These are phyloP conservation scores for Ophiostoma pallidulum DNA, from an alignment of 2,329 filamentous ascomycete species.

Conservation along the genomic window DNA sequence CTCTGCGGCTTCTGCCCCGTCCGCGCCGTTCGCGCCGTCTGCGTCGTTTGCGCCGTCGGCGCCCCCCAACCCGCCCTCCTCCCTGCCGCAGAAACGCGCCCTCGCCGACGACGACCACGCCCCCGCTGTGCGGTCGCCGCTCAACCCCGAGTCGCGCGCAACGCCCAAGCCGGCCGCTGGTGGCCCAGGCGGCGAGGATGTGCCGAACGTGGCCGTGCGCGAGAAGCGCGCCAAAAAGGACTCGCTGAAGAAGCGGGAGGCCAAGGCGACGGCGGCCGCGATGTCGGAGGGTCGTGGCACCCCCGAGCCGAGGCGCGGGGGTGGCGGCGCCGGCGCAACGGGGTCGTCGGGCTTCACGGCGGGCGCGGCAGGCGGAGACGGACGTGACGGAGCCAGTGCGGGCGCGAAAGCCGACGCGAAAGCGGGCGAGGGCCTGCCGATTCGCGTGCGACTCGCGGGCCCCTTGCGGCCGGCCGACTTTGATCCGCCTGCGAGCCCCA, in stretches of 20 bases:
- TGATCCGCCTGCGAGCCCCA: slow-evolving; percentile 46
- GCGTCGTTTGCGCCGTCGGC: no score
- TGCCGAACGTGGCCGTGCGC: slow-evolving; percentile 27
- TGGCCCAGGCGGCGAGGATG: slow-evolving; percentile 27
- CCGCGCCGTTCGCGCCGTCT: no score
- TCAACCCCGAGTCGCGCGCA: slow-evolving; percentile 51
- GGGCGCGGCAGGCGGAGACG: slow-evolving; percentile 23
- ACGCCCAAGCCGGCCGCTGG: slow-evolving; percentile 28
- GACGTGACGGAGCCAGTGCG: background rate
- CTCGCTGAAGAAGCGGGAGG: slow-evolving; percentile 58
- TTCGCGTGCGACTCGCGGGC: slow-evolving; percentile 52
- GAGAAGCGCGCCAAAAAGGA: slow-evolving; percentile 56
- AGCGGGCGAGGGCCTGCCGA: slow-evolving; percentile 38
- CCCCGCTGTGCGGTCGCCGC: slow-evolving; percentile 62
- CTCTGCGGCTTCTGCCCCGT: no score
- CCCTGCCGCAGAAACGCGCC: slow-evolving; percentile 54
- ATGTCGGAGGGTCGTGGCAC: slow-evolving; percentile 35
- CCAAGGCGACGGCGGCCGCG: slow-evolving; percentile 44
- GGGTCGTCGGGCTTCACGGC: no score
- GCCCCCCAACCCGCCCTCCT: slow-evolving; percentile 6
- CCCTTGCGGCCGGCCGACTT: slow-evolving; percentile 54
- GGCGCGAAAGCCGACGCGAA: background rate
- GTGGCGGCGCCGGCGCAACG: no score
- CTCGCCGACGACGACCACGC: slow-evolving; percentile 57
- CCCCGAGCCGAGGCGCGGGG: slow-evolving; percentile 47